Evolutionary conservation across 139 green algal species (phyloP).

Genomic region (Closterium sp.): DNA sequence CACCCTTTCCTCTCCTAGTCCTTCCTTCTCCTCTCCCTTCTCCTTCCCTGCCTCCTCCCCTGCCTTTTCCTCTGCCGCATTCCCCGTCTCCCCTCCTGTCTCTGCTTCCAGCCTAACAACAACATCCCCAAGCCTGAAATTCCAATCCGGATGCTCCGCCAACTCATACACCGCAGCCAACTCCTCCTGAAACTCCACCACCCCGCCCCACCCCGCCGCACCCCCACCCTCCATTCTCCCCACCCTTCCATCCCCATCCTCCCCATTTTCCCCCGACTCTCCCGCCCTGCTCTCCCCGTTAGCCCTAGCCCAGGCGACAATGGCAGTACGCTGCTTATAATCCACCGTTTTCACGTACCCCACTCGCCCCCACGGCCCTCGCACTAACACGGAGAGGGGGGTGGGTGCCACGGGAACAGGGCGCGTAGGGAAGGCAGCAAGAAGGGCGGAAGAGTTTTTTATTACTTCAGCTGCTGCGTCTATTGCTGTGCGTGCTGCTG

Average conservation of each 20-base stretch:
- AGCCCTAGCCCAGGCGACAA: conserved; percentile 40
- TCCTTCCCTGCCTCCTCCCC: background rate
- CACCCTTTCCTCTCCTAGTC: background rate
- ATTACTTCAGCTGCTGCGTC: no score
- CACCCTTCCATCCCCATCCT: background rate
- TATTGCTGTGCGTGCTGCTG: background rate
- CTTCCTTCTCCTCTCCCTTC: background rate
- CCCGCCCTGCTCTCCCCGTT: background rate
- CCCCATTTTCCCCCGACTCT: background rate
- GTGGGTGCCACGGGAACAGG: background rate
- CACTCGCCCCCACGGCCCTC: background rate
- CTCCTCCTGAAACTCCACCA: conserved; percentile 11
- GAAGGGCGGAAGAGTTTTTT: no score
- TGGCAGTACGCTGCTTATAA: conserved; percentile 33
- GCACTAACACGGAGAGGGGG: background rate
- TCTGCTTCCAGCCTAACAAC: conserved; percentile 14
- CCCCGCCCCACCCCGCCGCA: background rate
- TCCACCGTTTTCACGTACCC: conserved; percentile 49
- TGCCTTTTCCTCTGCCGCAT: background rate
- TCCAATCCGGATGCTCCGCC: conserved; percentile 47
- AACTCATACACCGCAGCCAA: conserved; percentile 56
- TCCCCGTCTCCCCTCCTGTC: background rate
- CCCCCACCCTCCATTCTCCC: background rate
- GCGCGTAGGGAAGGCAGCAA: background rate
- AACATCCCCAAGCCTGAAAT: conserved; percentile 48